Percentiles rank a stretch among this genome's conserved stretches.
Conservation (phyloP, 2,329 filamentous ascomycete genomes). For the Uncinocarpus reesii region DNA sequence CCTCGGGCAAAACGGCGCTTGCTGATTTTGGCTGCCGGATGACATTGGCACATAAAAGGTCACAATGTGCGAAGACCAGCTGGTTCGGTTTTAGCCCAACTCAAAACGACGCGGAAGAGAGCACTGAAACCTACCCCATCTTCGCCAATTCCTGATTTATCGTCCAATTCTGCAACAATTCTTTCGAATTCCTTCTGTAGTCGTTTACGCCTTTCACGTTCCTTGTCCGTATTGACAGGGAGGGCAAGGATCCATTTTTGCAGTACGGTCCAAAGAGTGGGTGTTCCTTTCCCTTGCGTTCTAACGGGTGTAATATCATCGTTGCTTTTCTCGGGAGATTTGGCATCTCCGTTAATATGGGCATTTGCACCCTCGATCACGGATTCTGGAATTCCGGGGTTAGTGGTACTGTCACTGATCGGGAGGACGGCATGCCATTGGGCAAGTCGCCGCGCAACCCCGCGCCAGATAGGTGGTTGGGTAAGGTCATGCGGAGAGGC, state of each 20-base stretch:
- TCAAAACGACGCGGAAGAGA: slow-evolving; percentile 2
- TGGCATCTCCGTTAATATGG: slow-evolving; percentile 31
- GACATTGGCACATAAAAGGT: slow-evolving; percentile 91
- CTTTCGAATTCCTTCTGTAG: slow-evolving; percentile 66
- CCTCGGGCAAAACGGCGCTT: slow-evolving; percentile 22
- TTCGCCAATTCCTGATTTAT: slow-evolving; percentile 63
- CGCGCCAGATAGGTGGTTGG: slow-evolving; percentile 63
- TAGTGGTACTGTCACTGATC: slow-evolving; percentile 38
- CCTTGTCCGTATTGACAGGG: slow-evolving; percentile 58
- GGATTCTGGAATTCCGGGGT: slow-evolving; percentile 19
- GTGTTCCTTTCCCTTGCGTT: slow-evolving; percentile 55
- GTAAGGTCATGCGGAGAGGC: slow-evolving; percentile 73
- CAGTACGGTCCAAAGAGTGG: slow-evolving; percentile 90
- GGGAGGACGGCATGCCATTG: slow-evolving; percentile 79
- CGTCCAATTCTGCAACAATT: slow-evolving; percentile 60
- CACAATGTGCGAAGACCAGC: slow-evolving; percentile 90
- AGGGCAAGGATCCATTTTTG: slow-evolving; percentile 90
- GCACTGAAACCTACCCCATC: slow-evolving; percentile 49
- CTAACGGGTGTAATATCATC: slow-evolving; percentile 37
- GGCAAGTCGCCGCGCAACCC: slow-evolving; percentile 71
- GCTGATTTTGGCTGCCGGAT: slow-evolving; percentile 56
- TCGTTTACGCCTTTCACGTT: slow-evolving; percentile 55
- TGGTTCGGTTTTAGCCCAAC: slow-evolving; percentile 26
- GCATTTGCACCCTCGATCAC: slow-evolving; percentile 30
- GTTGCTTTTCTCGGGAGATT: slow-evolving; percentile 19